Evolutionary conservation across 140 eudicot species (phyloP).

Genomic region (Bidens hawaiensis): DNA sequence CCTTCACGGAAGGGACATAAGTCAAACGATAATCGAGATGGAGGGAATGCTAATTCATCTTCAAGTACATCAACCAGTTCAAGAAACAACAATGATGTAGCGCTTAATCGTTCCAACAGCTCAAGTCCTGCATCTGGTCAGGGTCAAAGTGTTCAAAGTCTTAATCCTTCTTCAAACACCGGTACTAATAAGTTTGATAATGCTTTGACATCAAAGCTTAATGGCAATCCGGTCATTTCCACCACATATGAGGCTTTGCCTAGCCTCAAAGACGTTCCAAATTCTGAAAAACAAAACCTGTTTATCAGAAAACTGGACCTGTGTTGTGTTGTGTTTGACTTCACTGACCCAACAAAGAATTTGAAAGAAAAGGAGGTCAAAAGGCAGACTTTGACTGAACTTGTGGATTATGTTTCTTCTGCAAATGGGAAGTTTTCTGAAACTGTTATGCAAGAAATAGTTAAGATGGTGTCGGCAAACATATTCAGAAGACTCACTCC

Average conservation of each 20-base stretch:
- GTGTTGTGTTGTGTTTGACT: slow-evolving; percentile 53
- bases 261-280: slow-evolving; percentile 53
- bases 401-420: slow-evolving; percentile 54
- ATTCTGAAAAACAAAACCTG: slow-evolving; percentile 48
- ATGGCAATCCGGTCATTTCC: slow-evolving; percentile 29
- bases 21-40: slow-evolving; percentile 63
- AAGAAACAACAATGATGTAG: slow-evolving; percentile 33
- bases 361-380: slow-evolving; percentile 65
- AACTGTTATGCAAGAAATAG: slow-evolving; percentile 54
- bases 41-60: slow-evolving; percentile 41
- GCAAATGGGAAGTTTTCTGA: slow-evolving; percentile 57
- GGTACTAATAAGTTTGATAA: slow-evolving; percentile 33
- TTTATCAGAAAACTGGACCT: slow-evolving; percentile 39
- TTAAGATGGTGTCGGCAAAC: slow-evolving; percentile 53
- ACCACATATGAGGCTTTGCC: slow-evolving; percentile 49
- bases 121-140: slow-evolving; percentile 32
- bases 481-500: slow-evolving; percentile 45
- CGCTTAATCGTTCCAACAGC: slow-evolving; percentile 28
- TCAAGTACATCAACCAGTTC: slow-evolving; percentile 52
- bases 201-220: slow-evolving; percentile 23
- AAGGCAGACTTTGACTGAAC: slow-evolving; percentile 57
- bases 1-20: slow-evolving; percentile 52
- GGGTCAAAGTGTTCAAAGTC: not conserved
- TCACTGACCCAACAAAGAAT: slow-evolving; percentile 51
- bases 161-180: slow-evolving; percentile 23